These are phyloP conservation scores for Penicillium sp. DNA, from an alignment of 2,329 filamentous ascomycete genomes.

Conservation along the genomic window DNA sequence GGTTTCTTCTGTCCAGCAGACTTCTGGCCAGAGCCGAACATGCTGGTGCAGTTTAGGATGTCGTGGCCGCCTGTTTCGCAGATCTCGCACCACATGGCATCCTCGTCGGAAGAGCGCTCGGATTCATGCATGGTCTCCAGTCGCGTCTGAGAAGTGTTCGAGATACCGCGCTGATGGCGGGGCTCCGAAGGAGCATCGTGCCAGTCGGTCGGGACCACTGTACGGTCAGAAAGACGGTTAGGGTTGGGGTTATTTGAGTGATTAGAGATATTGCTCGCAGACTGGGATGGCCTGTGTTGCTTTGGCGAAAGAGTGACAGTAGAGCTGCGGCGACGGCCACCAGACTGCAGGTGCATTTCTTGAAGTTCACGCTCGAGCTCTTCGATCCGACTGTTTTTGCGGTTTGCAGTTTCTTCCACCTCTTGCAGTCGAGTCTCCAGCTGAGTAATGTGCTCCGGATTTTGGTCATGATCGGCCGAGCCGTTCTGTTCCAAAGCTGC, in stretches of 20 bases:
- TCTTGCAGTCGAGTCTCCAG: conserved; percentile 79
- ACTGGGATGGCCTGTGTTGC: conserved; percentile 33
- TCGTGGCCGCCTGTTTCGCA: conserved; percentile 91
- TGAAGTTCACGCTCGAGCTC: conserved; percentile 80
- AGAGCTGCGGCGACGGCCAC: conserved; percentile 31
- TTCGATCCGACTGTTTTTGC: conserved; percentile 71
- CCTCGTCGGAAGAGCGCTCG: conserved; percentile 64
- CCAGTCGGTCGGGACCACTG: conserved; percentile 43
- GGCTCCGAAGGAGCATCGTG: conserved; percentile 32
- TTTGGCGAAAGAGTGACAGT: conserved; percentile 36
- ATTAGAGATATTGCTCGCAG: conserved; percentile 25
- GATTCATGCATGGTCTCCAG: conserved; percentile 43
- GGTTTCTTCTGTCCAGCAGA: conserved; percentile 16
- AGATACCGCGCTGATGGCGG: conserved; percentile 25
- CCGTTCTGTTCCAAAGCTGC: conserved; percentile 31
- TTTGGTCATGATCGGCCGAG: conserved; percentile 38
- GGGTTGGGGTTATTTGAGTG: conserved; percentile 31
- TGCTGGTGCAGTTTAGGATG: conserved; percentile 88
- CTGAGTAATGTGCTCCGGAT: conserved; percentile 58
- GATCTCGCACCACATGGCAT: conserved; percentile 86
- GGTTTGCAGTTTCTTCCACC: conserved; percentile 68
- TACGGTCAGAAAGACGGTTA: conserved; percentile 44
- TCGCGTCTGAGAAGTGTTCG: conserved; percentile 30
- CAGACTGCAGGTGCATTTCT: conserved; percentile 31
- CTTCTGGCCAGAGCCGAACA: conserved; percentile 58